Base-by-base conservation (phyloP, 1,139 yeast species). In the Citeromyces hawaiiensis region DNA sequence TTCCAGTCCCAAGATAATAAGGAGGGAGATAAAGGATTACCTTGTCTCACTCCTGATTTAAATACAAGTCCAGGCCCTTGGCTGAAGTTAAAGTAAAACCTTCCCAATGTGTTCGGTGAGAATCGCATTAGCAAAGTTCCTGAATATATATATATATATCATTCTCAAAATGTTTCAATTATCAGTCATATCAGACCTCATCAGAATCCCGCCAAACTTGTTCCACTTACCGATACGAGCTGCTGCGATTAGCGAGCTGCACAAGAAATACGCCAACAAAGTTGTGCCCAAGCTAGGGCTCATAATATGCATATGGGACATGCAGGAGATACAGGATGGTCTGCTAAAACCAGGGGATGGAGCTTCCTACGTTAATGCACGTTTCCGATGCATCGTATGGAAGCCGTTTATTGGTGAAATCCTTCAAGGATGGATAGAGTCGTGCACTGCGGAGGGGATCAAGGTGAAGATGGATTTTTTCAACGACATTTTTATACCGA, bases 321-420 rank as follows among this genome's bases (percentile, higher is more conserved):
- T 93, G 4, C 62, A 79, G 43, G 72, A 72, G 25, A 77, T 83
- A 36, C 83, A 83, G 41, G 97, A 91, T 51, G 98, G 97, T 2
- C 66, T 85, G 45, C 67, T 91, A 46, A 81, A 79, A 50, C 95
- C 96, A 2, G 97, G 98, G n/a, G 97, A 91, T 57, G 98, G 98
- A 5, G 87, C 91, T 1, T 71, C 91, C 2, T 88, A 70, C 50
- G 78, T 87, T 36, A 83, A 79, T 45, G 83, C 82, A 14, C 70
- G 65, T 42, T 85, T 87, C 53, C 62, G 96, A 40, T 66, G 83
- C 39, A 66, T 88, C 15, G 81, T 91, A 2, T 91, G 94, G 69
- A 81, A 91, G 48, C 98, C 98, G 1, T 87, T 88, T 57, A 77
- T 85, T 1, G 98, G 98, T 3, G 98, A 91, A 54, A 72, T 88